Evolutionary conservation across 805 yeast genomes (phyloP).

Genomic region (Kuraishia cidri): DNA sequence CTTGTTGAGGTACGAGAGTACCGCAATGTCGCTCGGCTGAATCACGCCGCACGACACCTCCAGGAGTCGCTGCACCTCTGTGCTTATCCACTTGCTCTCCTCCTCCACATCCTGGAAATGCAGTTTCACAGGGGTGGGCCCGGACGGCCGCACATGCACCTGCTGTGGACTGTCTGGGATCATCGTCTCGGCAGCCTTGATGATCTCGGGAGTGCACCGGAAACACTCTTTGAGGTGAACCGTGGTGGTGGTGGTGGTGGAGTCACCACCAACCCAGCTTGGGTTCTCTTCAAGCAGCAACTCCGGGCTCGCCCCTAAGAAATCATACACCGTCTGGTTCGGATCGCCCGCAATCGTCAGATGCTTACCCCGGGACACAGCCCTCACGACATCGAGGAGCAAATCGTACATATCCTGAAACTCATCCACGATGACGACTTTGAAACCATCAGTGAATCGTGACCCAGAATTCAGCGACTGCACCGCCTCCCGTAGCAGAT

Average conservation of each 20-base stretch:
- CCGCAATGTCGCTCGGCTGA: constrained; percentile 38
- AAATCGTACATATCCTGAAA: constrained; percentile 60
- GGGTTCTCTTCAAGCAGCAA: constrained; percentile 18
- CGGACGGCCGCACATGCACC: constrained; percentile 8
- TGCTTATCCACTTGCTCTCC: constrained; percentile 31
- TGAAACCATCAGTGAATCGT: constrained; percentile 5
- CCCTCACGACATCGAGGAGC: constrained; percentile 32
- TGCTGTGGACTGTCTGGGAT: constrained; percentile 4
- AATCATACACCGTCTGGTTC: constrained; percentile 61
- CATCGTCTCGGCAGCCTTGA: constrained; percentile 28
- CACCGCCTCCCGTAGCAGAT: background rate
- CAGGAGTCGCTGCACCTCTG: constrained; percentile 33
- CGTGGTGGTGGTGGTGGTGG: constrained; percentile 12
- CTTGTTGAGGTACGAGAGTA: constrained; percentile 43
- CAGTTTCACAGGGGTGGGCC: constrained; percentile 16
- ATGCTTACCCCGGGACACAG: constrained; percentile 33
- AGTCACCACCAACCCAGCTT: constrained; percentile 7
- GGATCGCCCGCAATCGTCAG: constrained; percentile 65
- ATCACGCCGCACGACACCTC: constrained; percentile 30
- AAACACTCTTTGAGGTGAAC: constrained; percentile 41
- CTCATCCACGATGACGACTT: constrained; percentile 56
- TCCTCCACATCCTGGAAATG: constrained; percentile 18
- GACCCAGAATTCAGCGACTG: background rate
- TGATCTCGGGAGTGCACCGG: constrained; percentile 51
- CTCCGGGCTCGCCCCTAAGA: constrained; percentile 42